These are phyloP conservation scores for Corchorus olitorius DNA, from an alignment of 345 rosid species.

Conservation along the genomic window DNA sequence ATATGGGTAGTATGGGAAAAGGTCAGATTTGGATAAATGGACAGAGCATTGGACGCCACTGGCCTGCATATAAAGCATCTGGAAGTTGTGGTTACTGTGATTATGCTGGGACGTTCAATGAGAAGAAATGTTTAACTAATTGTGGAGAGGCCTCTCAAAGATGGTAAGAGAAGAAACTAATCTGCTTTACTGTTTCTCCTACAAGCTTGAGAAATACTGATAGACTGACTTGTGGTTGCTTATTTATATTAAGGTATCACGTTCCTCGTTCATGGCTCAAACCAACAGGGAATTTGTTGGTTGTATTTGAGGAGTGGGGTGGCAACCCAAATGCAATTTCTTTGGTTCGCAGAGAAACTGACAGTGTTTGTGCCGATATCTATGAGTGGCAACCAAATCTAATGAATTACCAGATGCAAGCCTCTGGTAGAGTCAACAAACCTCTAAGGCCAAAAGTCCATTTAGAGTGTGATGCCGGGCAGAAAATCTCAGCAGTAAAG, in stretches of 20 bases:
- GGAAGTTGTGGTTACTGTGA: conserved; percentile 69
- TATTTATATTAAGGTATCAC: conserved; percentile 66
- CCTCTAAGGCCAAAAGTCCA: conserved; percentile 92
- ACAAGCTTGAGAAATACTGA: not conserved
- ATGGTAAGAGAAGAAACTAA: conserved; percentile 53
- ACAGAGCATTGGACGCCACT: conserved; percentile 81
- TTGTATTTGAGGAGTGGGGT: conserved; percentile 98
- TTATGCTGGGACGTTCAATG: conserved; percentile 69
- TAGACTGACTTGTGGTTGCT: conserved; percentile 6
- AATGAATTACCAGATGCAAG: conserved; percentile 76
- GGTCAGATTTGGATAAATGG: conserved; percentile 98
- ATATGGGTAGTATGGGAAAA: conserved; percentile 97
- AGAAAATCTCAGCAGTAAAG: conserved; percentile 75
- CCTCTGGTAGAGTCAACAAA: conserved; percentile 79
- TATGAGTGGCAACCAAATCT: conserved; percentile 96
- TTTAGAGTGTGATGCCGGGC: conserved; percentile 75
- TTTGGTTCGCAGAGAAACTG: conserved; percentile 81
- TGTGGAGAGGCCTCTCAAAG: conserved; percentile 97
- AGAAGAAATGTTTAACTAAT: conserved; percentile 77
- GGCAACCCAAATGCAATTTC: conserved; percentile 89
- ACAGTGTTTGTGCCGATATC: conserved; percentile 84
- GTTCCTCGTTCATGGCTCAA: conserved; percentile 92
- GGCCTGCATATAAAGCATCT: conserved; percentile 91
- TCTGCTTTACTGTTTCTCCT: conserved; percentile 8
- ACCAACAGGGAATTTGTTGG: conserved; percentile 83